These are phyloP conservation scores for Liriodendron chinense DNA, from an alignment of 164 flowering plant species.

Conservation along the genomic window DNA sequence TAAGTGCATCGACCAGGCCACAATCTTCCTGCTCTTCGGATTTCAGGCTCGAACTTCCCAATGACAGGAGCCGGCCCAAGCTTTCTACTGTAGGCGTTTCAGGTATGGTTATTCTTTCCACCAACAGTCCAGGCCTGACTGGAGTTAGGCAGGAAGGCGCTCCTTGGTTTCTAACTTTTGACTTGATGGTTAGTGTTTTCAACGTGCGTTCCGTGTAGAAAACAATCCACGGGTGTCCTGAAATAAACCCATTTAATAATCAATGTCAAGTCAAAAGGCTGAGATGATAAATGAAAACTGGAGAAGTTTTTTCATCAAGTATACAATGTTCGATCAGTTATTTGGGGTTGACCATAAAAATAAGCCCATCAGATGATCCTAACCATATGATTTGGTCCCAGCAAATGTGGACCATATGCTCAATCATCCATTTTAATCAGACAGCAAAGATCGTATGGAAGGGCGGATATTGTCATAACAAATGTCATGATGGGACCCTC, in stretches of 20 bases:
- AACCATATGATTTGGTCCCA: background rate
- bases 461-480: background rate
- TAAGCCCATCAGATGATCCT: background rate
- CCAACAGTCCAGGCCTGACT: slow-evolving; percentile 7
- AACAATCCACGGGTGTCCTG: slow-evolving; percentile 93
- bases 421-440: background rate
- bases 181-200: slow-evolving; percentile 49
- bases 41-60: slow-evolving; percentile 23
- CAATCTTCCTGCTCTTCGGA: slow-evolving; percentile 57
- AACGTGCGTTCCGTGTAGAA: slow-evolving; percentile 69
- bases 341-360: background rate
- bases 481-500: background rate
- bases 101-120: slow-evolving; percentile 14
- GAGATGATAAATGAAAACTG: background rate
- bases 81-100: slow-evolving; percentile 11
- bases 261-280: background rate
- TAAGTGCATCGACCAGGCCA: slow-evolving; percentile 71
- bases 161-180: slow-evolving; percentile 40
- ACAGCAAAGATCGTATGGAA: background rate
- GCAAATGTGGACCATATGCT: background rate
- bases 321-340: background rate
- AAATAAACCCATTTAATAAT: slow-evolving; percentile 3
- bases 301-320: background rate
- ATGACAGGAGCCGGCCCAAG: background rate
- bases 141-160: slow-evolving; percentile 15